Evolutionary conservation across 257 asterid genomes (phyloP).

Genomic region (Jaltomata sinuosa): DNA sequence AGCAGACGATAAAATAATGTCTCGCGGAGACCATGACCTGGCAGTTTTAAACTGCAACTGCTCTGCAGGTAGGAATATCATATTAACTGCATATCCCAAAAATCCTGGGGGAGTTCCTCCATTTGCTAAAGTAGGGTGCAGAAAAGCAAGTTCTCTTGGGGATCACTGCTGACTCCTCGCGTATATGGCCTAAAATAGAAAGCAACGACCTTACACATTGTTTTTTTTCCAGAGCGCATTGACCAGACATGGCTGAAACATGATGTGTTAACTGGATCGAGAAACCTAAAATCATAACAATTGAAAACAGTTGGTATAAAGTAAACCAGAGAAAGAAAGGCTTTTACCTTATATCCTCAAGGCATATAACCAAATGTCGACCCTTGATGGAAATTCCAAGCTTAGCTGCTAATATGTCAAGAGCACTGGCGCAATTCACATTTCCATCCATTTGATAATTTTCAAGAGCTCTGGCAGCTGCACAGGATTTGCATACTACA

Average conservation of each 20-base stretch:
- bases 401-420: constrained; percentile 15
- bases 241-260: neutral
- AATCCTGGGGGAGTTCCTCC: constrained; percentile 40
- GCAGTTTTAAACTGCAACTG: constrained; percentile 19
- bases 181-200: constrained; percentile 18
- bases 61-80: constrained; percentile 22
- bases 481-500: constrained; percentile 37
- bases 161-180: constrained; percentile 8
- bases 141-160: constrained; percentile 25
- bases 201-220: neutral
- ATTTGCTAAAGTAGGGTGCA: constrained; percentile 25
- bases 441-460: constrained; percentile 7
- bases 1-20: constrained; percentile 47
- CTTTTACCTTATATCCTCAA: constrained; percentile 46
- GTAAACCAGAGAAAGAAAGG: neutral
- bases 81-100: constrained; percentile 44
- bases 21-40: constrained; percentile 44
- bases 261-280: neutral
- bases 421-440: constrained; percentile 4
- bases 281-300: neutral
- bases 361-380: constrained; percentile 30
- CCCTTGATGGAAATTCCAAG: constrained; percentile 18
- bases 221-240: neutral
- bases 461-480: constrained; percentile 24
- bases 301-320: neutral